Conservation (phyloP, 2,329 filamentous ascomycete genomes). For the Hypoxylon sp. region DNA sequence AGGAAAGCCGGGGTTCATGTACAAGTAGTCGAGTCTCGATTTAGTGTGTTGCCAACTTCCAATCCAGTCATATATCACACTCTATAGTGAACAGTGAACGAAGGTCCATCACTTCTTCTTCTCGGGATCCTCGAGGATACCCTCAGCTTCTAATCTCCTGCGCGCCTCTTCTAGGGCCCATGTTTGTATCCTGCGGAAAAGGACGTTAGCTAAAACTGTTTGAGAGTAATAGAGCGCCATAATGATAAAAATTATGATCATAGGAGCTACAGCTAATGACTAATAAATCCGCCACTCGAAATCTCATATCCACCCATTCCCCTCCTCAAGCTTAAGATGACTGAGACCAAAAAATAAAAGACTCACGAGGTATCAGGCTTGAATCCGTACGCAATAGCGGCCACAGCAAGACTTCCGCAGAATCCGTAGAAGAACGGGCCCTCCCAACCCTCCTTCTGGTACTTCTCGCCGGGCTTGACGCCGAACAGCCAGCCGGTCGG, state of each 20-base stretch:
- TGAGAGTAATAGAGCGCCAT: not conserved
- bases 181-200: constrained; percentile 86
- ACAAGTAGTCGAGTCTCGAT: constrained; percentile 36
- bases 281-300: constrained; percentile 3
- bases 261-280: not conserved
- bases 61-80: constrained; percentile 25
- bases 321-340: constrained; percentile 15
- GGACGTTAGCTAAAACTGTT: constrained; percentile 49
- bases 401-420: constrained; percentile 80
- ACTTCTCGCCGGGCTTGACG: constrained; percentile 94
- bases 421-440: constrained; percentile 87
- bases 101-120: constrained; percentile 65
- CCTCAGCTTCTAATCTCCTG: constrained; percentile 94
- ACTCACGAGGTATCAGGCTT: constrained; percentile 99
- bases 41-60: constrained; percentile 18
- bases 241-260: not conserved
- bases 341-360: constrained; percentile 32
- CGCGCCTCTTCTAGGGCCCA: constrained; percentile 98
- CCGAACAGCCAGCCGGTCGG: constrained; percentile 94
- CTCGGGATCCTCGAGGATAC: constrained; percentile 86
- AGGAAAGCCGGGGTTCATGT: constrained; percentile 41
- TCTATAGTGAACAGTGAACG: not conserved
- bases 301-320: constrained; percentile 3
- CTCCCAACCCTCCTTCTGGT: constrained; percentile 98
- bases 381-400: constrained; percentile 87